phyloP scores from a whole-genome alignment of 2,329 filamentous ascomycete species.

The Botrytis hyacinthi region DNA sequence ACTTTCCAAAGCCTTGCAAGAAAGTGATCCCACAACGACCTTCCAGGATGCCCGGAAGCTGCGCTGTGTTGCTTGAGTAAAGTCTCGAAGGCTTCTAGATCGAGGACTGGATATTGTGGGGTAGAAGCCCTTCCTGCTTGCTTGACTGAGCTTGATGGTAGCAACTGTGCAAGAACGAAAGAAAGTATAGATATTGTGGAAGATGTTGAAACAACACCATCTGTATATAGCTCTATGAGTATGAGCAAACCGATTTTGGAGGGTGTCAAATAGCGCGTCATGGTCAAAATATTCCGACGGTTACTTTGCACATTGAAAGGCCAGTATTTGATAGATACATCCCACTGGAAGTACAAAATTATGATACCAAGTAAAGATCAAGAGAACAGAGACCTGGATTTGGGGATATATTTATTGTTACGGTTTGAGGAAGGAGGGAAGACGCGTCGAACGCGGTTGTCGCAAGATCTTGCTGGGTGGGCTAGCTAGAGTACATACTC shows the following conservation, averaged over 20 bases:
- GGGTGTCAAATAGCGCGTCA: constrained; percentile 84
- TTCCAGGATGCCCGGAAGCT: constrained; percentile 62
- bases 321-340: neutral
- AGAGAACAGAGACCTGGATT: neutral
- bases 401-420: neutral
- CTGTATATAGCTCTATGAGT: constrained; percentile 78
- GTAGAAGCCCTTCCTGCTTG: constrained; percentile 22
- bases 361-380: neutral
- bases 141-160: constrained; percentile 47
- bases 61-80: constrained; percentile 54
- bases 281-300: constrained; percentile 40
- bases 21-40: constrained; percentile 84
- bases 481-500: neutral
- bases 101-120: constrained; percentile 48
- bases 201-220: constrained; percentile 64
- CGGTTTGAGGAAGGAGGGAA: neutral
- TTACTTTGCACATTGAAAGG: neutral
- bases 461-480: constrained; percentile 1
- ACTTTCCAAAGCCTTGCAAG: constrained; percentile 80
- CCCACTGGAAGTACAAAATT: neutral
- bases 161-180: constrained; percentile 71
- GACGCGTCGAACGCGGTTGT: constrained; percentile 9
- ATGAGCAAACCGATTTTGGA: constrained; percentile 80
- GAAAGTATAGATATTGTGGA: constrained; percentile 75
- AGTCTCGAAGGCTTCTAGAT: constrained; percentile 58